A percentile compares a stretch with the other conserved stretches of the same genome.
phyloP scores from a whole-genome alignment of 768 basidiomycete species.

The Boletus sensibilis region DNA sequence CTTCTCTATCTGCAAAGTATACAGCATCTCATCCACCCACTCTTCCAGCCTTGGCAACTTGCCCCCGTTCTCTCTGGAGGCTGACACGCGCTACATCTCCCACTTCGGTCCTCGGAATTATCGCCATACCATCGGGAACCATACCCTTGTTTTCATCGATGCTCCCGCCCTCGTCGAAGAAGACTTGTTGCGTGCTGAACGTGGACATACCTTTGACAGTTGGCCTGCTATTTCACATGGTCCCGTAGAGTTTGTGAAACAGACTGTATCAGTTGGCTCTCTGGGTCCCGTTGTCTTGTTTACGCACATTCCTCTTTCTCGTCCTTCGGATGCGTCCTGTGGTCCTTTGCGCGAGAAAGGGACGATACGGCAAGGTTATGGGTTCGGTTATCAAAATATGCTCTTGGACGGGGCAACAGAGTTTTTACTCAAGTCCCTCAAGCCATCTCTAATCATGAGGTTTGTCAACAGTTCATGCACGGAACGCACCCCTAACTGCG shows the following conservation, averaged over 20 bases:
- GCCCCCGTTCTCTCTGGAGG: conserved; percentile 38
- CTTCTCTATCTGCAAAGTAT: not conserved
- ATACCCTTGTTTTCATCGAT: conserved; percentile 72
- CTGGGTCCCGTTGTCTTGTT: conserved; percentile 65
- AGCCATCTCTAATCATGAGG: conserved; percentile 77
- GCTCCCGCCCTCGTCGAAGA: conserved; percentile 75
- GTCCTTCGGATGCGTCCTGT: conserved; percentile 66
- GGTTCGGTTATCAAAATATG: conserved; percentile 82
- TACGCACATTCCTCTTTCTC: conserved; percentile 85
- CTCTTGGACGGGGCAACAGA: conserved; percentile 64
- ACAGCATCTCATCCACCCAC: conserved; percentile 1
- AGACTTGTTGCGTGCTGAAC: conserved; percentile 50
- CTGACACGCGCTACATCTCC: conserved; percentile 57
- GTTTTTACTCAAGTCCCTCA: conserved; percentile 62
- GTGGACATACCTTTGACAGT: conserved; percentile 39
- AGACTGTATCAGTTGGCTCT: conserved; percentile 30
- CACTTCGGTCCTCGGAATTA: conserved; percentile 78
- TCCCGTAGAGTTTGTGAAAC: conserved; percentile 53
- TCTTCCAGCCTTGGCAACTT: conserved; percentile 30
- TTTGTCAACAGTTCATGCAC: conserved; percentile 29
- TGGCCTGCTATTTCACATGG: conserved; percentile 53
- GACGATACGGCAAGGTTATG: conserved; percentile 68
- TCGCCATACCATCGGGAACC: conserved; percentile 62
- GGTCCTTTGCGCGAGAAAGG: conserved; percentile 78
- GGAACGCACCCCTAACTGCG: conserved; percentile 4